phyloP scores from a whole-genome alignment of 2,329 filamentous ascomycete genomes.

The Coniochaeta prunicola region DNA sequence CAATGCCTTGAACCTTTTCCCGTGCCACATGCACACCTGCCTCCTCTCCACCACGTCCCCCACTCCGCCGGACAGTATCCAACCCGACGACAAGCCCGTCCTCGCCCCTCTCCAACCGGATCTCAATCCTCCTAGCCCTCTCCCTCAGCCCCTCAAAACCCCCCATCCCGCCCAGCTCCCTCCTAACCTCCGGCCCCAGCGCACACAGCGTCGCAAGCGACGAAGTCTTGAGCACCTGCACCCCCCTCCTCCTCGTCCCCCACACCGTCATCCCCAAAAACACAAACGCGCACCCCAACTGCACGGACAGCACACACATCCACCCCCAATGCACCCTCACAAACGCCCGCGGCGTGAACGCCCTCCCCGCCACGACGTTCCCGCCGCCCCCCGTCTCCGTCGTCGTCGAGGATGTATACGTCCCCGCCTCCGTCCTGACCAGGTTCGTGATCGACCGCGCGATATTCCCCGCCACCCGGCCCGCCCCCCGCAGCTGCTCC shows the following conservation, averaged over 20 bases:
- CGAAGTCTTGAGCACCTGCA: constrained; percentile 14
- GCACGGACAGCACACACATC: constrained; percentile 9
- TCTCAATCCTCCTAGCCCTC: constrained; percentile 6
- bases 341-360: constrained; percentile 9
- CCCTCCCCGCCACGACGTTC: constrained; percentile 10
- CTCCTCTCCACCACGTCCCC: not conserved
- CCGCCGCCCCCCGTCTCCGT: no score
- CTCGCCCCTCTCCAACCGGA: constrained; percentile 7
- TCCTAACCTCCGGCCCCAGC: constrained; percentile 6
- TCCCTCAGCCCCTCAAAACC: constrained; percentile 4
- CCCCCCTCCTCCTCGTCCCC: constrained; percentile 3
- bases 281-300: constrained; percentile 8
- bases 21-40: not conserved
- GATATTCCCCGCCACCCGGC: constrained; percentile 7
- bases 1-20: not conserved
- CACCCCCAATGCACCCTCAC: constrained; percentile 12
- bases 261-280: constrained; percentile 8
- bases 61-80: not conserved
- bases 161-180: constrained; percentile 7
- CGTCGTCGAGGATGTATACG: not conserved
- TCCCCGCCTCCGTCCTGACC: constrained; percentile 1
- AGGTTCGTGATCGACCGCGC: constrained; percentile 11
- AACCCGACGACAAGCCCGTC: not conserved
- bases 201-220: constrained; percentile 10
- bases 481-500: constrained; percentile 8